phyloP scores from a whole-genome alignment of 768 basidiomycete species.

The Pleurotus giganteus region DNA sequence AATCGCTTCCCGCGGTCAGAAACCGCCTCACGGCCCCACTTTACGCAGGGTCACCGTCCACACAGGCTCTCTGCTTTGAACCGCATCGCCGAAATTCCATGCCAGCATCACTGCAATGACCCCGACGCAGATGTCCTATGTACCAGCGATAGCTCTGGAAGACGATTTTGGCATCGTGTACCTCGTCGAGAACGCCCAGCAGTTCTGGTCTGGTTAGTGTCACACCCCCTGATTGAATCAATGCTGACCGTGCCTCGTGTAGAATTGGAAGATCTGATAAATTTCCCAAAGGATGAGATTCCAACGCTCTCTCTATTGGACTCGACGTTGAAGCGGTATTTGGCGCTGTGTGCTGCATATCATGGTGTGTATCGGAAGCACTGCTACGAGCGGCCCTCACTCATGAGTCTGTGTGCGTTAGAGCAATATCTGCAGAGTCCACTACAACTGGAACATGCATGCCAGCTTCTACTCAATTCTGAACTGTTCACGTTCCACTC shows the following conservation, averaged over 20 bases:
- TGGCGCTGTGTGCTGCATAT: constrained; percentile 79
- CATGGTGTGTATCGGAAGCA: constrained; percentile 58
- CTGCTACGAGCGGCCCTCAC: background rate
- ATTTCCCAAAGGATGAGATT: constrained; percentile 57
- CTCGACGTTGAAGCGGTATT: constrained; percentile 70
- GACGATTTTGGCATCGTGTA: constrained; percentile 81
- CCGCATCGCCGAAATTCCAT: background rate
- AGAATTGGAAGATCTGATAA: constrained; percentile 89
- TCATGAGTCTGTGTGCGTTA: constrained; percentile 15
- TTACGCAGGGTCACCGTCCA: background rate
- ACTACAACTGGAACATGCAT: constrained; percentile 82
- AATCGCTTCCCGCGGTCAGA: background rate
- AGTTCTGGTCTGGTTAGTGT: constrained; percentile 85
- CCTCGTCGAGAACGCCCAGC: constrained; percentile 77
- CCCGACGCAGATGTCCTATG: background rate
- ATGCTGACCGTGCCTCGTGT: constrained; percentile 4
- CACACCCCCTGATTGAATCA: background rate
- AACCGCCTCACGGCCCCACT: background rate
- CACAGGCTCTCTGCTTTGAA: background rate
- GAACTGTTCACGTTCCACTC: constrained; percentile 91
- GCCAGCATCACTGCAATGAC: background rate
- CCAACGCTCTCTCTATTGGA: constrained; percentile 77
- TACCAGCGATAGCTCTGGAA: constrained; percentile 42
- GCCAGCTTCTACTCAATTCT: constrained; percentile 70
- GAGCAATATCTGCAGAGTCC: constrained; percentile 87